Evolutionary conservation across 441 rosid genomes (phyloP), one percentile per base, ranked within the genome.

Genomic region (Metrosideros polymorpha): DNA sequence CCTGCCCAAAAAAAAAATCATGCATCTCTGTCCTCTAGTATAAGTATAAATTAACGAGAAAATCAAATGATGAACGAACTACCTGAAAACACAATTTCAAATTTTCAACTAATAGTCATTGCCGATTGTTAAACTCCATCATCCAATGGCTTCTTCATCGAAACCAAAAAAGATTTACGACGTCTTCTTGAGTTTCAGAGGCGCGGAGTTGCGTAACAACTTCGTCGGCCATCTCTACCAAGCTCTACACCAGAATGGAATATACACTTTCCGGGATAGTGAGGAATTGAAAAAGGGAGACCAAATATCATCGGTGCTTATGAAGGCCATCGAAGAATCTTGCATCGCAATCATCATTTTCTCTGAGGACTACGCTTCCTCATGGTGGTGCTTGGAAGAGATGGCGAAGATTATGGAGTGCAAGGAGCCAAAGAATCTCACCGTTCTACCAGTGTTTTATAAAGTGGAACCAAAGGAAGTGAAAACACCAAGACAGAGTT

Each of bases 201-300:
- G 30, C 0, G 2, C 0, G 0, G 63, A 56, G 7, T 0, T 12
- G 0, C 17, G 30, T 2, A 56, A 56, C 0, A 56, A 1, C 63
- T 56, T 56, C 30, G 1, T 12, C 2, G 1, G 63, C 17, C 63
- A 56, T 56, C 63, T 56, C 19, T 29, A 59, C 9, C 7, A 14
- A 1, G 35, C 66, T 15, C 14, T 59, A 6, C 0, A 6, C 0
- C 9, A 0, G 2, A 3, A 1, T 3, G 71, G 22, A 59, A 59
- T 59, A 1, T 29, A 14, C 71, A 59, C 71, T 59, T 59, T 14
- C 3, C 30, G 19, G 0, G 71, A 59, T 29, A 29, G 18, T 3
- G 35, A 29, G 0, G 19, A 59, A 14, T 2, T 59, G 0, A 13
- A 15, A 15, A 59, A 59, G 9, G 71, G 71, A 0, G 22, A 29